Conservation (phyloP, 345 rosid species). For the Aquilaria yunnanensis region DNA sequence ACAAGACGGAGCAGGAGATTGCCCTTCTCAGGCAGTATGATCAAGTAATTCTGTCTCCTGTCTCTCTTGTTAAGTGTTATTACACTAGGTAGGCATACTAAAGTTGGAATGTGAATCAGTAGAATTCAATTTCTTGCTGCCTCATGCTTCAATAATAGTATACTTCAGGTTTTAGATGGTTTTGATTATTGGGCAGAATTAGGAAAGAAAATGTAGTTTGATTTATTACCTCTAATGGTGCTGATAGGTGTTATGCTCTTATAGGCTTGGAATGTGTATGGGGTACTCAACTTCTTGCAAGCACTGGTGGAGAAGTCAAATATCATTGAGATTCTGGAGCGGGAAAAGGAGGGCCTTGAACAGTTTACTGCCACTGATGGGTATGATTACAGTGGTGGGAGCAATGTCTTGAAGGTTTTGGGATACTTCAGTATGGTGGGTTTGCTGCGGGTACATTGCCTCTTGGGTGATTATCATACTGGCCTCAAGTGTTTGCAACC, state of each 20-base stretch:
- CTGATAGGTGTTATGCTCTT: background rate
- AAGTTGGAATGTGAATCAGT: no score
- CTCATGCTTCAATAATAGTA: background rate
- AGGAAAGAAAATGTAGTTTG: background rate
- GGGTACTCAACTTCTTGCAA: constrained; percentile 98
- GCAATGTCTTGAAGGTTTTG: constrained; percentile 84
- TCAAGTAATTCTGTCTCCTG: constrained; percentile 32
- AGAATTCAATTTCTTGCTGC: background rate
- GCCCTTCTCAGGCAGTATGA: constrained; percentile 68
- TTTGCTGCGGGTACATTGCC: constrained; percentile 91
- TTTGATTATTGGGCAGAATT: background rate
- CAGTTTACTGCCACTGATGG: constrained; percentile 98
- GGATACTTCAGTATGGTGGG: constrained; percentile 99
- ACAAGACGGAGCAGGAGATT: constrained; percentile 85
- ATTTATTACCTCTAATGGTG: background rate
- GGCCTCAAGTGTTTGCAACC: constrained; percentile 91
- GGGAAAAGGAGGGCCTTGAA: constrained; percentile 85
- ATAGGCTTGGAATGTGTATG: constrained; percentile 97
- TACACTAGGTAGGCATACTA: no score
- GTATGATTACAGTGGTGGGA: constrained; percentile 87
- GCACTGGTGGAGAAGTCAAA: constrained; percentile 91
- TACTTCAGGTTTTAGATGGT: background rate
- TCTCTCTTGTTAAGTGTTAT: no score
- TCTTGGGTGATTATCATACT: constrained; percentile 92
- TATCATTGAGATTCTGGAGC: constrained; percentile 83